A percentile compares a stretch with the other conserved stretches of the same genome.
These are phyloP conservation scores for Carex kokanica DNA, from an alignment of 176 grass and related monocot species.

Conservation along the genomic window DNA sequence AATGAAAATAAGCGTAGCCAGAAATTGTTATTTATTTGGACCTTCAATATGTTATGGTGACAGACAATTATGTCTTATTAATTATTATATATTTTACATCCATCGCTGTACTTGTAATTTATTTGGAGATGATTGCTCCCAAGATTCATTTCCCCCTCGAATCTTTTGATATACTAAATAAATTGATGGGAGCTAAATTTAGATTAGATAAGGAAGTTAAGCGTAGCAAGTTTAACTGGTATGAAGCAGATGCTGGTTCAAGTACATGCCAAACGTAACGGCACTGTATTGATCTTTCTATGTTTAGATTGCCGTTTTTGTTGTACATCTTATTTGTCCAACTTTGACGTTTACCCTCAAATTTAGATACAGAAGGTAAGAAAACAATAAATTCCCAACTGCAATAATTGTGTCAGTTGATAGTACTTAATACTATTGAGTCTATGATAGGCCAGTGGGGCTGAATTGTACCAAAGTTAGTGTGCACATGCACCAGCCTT, in stretches of 20 bases:
- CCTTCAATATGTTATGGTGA: neutral
- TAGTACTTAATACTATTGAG: neutral
- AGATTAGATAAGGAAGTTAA: neutral
- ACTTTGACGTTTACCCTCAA: neutral
- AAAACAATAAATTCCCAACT: neutral
- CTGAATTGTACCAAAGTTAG: neutral
- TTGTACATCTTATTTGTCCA: neutral
- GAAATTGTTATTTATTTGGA: constrained; percentile 1
- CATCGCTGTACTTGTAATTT: neutral
- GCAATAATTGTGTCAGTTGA: neutral
- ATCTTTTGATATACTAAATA: neutral
- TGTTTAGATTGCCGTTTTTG: neutral
- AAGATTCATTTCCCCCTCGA: neutral
- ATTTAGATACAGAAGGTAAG: neutral
- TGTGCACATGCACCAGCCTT: neutral
- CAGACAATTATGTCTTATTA: neutral
- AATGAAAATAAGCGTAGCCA: neutral
- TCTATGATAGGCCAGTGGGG: neutral
- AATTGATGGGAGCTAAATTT: neutral
- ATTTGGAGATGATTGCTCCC: neutral
- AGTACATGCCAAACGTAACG: neutral
- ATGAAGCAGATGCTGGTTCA: neutral
- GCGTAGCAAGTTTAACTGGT: neutral
- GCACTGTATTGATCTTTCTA: neutral
- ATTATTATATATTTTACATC: neutral